phyloP scores from a whole-genome alignment of 352 stramenopile genomes.

The Phytophthora litchii region DNA sequence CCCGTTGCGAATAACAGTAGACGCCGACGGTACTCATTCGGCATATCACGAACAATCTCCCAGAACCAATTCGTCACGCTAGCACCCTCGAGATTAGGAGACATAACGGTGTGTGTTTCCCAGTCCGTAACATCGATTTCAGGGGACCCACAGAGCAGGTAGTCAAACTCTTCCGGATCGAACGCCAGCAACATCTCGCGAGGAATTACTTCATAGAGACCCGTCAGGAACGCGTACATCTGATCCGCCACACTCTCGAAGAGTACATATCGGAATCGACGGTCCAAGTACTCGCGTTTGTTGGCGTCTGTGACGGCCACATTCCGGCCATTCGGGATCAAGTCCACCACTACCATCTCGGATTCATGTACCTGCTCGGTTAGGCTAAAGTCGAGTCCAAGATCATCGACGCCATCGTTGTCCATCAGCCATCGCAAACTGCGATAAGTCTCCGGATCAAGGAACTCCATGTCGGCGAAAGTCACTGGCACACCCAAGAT shows the following conservation, averaged over 20 bases:
- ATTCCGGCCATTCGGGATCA: slow-evolving; percentile 54
- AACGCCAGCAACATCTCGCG: slow-evolving; percentile 94
- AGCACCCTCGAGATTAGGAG: slow-evolving; percentile 49
- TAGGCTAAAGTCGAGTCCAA: slow-evolving; percentile 69
- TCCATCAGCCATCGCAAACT: slow-evolving; percentile 63
- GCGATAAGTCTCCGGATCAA: slow-evolving; percentile 60
- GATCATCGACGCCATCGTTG: slow-evolving; percentile 53
- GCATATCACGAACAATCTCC: slow-evolving; percentile 93
- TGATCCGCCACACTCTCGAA: slow-evolving; percentile 66
- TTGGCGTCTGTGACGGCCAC: slow-evolving; percentile 95
- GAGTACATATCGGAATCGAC: slow-evolving; percentile 67
- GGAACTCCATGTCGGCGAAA: slow-evolving; percentile 92
- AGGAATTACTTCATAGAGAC: slow-evolving; percentile 97
- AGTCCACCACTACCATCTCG: slow-evolving; percentile 46
- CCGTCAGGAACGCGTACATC: slow-evolving; percentile 82
- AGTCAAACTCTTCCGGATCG: slow-evolving; percentile 97
- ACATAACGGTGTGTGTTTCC: slow-evolving; percentile 84
- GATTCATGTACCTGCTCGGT: slow-evolving; percentile 38
- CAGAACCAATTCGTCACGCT: slow-evolving; percentile 91
- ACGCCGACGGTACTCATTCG: slow-evolving; percentile 72
- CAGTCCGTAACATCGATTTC: slow-evolving; percentile 97
- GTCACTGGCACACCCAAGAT: slow-evolving; percentile 95
- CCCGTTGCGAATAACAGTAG: slow-evolving; percentile 86
- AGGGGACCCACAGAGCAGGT: slow-evolving; percentile 96
- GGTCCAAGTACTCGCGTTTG: slow-evolving; percentile 93